Percentiles rank a stretch among this genome's conserved stretches.
Conservation (phyloP, 352 stramenopile species). For the Pythium brachiatum region DNA sequence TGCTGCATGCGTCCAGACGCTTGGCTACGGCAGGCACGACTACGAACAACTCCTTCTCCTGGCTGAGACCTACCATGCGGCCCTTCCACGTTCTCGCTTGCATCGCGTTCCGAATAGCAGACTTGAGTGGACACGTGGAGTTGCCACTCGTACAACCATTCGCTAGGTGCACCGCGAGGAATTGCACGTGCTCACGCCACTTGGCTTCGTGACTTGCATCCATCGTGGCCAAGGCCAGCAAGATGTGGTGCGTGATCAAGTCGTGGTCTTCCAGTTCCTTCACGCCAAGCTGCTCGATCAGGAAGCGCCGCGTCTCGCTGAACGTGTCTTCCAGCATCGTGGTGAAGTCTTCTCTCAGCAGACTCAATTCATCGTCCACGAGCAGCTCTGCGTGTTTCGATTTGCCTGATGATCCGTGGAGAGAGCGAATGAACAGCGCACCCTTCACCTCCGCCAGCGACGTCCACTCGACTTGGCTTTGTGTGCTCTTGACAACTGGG, state of each 20-base stretch:
- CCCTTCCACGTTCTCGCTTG: conserved; percentile 17
- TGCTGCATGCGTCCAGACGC: neutral
- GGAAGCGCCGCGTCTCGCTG: conserved; percentile 38
- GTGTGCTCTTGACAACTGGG: conserved; percentile 33
- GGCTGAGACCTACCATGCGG: neutral
- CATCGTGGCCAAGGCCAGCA: conserved; percentile 37
- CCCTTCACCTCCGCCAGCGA: conserved; percentile 13
- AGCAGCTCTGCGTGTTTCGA: conserved; percentile 3
- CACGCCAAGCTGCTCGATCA: conserved; percentile 52
- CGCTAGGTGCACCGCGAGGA: conserved; percentile 19
- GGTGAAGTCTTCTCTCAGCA: conserved; percentile 47
- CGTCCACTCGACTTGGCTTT: conserved; percentile 11
- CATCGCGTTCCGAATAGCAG: conserved; percentile 16
- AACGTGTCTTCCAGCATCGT: conserved; percentile 20
- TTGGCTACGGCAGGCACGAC: conserved; percentile 9
- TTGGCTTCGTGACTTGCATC: neutral
- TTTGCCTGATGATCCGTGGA: neutral
- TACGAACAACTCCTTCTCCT: conserved; percentile 4
- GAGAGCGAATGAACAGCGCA: conserved; percentile 17
- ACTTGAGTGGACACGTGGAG: neutral
- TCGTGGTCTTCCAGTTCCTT: conserved; percentile 70
- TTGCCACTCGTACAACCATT: conserved; percentile 1
- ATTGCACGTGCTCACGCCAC: conserved; percentile 17
- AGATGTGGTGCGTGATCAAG: conserved; percentile 60
- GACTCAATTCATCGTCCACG: conserved; percentile 28